Conservation (phyloP, 768 basidiomycete genomes). For the Leccinellum rugosiceps region DNA sequence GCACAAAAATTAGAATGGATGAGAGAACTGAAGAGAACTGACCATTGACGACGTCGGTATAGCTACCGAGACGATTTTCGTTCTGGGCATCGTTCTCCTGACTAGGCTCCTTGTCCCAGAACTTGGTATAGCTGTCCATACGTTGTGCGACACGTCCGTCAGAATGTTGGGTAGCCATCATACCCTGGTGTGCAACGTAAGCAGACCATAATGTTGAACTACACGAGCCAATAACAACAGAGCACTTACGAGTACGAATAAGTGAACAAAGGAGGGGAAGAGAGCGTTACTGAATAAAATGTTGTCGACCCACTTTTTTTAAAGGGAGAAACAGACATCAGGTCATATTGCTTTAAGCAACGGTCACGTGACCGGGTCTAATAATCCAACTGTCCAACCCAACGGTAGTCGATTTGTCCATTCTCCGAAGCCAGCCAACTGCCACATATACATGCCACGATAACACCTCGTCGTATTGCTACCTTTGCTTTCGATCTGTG, state of each 20-base stretch:
- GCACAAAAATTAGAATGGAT: not conserved
- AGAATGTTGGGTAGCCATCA: slow-evolving; percentile 28
- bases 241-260: not conserved
- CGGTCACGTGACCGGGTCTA: slow-evolving; percentile 4
- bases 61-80: slow-evolving; percentile 72
- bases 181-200: not conserved
- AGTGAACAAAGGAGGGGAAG: not conserved
- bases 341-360: slow-evolving; percentile 12
- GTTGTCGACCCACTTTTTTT: slow-evolving; percentile 8
- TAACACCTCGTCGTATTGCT: no score
- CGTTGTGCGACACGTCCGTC: slow-evolving; percentile 67
- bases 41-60: slow-evolving; percentile 95
- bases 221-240: not conserved
- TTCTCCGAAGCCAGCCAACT: no score
- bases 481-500: no score
- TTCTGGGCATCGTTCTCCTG: slow-evolving; percentile 66
- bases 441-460: no score
- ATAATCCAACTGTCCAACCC: no score
- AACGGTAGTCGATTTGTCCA: no score
- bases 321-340: slow-evolving; percentile 16
- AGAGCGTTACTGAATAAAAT: not conserved
- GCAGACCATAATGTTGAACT: not conserved
- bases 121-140: slow-evolving; percentile 82
- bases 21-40: slow-evolving; percentile 15
- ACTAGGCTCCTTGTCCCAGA: slow-evolving; percentile 83